Percentiles rank a stretch among this genome's conserved stretches.
Evolutionary conservation across 2,329 filamentous ascomycete genomes (phyloP).

Genomic region (Elsinoe perseae): DNA sequence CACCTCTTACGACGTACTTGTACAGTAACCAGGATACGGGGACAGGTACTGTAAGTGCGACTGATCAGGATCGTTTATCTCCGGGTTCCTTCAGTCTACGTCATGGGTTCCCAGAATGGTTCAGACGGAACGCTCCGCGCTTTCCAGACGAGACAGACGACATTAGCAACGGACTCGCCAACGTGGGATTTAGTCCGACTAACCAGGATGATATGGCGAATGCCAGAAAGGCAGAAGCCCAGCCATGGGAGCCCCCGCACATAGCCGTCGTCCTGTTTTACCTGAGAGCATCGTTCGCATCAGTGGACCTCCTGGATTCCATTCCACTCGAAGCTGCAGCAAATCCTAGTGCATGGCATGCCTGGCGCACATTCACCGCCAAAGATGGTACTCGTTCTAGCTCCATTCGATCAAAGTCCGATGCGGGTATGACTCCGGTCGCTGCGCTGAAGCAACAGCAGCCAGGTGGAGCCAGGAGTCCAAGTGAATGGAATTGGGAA

Average conservation of each 20-base stretch:
- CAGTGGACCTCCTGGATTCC: constrained; percentile 66
- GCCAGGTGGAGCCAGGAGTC: constrained; percentile 47
- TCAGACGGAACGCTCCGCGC: constrained; percentile 41
- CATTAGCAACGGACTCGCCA: not conserved
- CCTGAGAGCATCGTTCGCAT: constrained; percentile 72
- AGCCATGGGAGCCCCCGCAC: constrained; percentile 2
- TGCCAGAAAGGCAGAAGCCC: not conserved
- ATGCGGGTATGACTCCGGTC: constrained; percentile 19
- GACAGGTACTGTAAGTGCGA: constrained; percentile 70
- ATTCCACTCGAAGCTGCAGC: constrained; percentile 75
- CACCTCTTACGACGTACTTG: constrained; percentile 88
- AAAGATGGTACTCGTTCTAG: not conserved
- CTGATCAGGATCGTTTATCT: constrained; percentile 72
- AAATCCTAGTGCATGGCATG: constrained; percentile 88
- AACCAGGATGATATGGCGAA: not conserved
- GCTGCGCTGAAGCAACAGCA: constrained; percentile 26
- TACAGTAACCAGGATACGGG: constrained; percentile 74
- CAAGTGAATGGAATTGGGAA: constrained; percentile 94
- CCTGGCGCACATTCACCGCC: constrained; percentile 67
- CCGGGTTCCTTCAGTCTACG: constrained; percentile 85
- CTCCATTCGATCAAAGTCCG: constrained; percentile 6
- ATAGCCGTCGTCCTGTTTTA: constrained; percentile 52
- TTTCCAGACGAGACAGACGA: constrained; percentile 6
- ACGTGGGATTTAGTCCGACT: constrained; percentile 4
- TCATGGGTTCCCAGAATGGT: constrained; percentile 89